phyloP scores from a whole-genome alignment of 2,329 filamentous ascomycete species.

The Colletotrichum endophyticum region DNA sequence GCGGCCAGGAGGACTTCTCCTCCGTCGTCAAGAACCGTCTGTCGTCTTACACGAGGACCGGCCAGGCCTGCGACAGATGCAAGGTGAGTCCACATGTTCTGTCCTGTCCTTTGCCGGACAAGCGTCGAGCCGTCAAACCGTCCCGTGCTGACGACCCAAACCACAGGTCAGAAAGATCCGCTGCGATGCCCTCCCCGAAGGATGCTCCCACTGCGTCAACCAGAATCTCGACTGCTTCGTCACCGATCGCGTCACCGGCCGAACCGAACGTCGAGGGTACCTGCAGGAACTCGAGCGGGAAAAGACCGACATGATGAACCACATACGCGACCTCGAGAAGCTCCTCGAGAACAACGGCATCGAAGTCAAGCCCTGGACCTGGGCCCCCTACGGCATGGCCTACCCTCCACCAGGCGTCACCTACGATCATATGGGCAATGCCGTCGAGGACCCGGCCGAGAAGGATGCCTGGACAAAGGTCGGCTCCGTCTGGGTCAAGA shows the following conservation, averaged over 20 bases:
- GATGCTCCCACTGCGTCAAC: conserved; percentile 81
- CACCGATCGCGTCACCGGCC: conserved; percentile 85
- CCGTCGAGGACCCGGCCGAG: conserved; percentile 24
- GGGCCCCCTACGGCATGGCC: conserved; percentile 17
- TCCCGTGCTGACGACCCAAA: background rate
- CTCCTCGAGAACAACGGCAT: conserved; percentile 66
- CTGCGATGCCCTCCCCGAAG: conserved; percentile 80
- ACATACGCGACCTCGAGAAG: conserved; percentile 72
- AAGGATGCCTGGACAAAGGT: conserved; percentile 36
- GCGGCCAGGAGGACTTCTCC: conserved; percentile 54
- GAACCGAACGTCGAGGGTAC: conserved; percentile 79
- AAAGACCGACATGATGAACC: conserved; percentile 68
- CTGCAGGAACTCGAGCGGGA: conserved; percentile 78
- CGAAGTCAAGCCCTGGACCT: conserved; percentile 59
- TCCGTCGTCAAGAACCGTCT: conserved; percentile 61
- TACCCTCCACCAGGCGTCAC: conserved; percentile 26
- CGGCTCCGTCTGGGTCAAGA: conserved; percentile 39
- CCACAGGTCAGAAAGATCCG: conserved; percentile 80
- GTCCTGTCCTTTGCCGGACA: background rate
- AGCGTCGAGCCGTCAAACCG: background rate
- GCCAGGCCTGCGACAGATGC: conserved; percentile 88
- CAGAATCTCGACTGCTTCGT: conserved; percentile 81
- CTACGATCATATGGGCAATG: conserved; percentile 29
- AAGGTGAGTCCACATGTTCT: conserved; percentile 60
- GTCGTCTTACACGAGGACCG: conserved; percentile 67